These are phyloP conservation scores for Aspergillus piperis DNA, from an alignment of 2,329 filamentous ascomycete genomes.

Conservation along the genomic window DNA sequence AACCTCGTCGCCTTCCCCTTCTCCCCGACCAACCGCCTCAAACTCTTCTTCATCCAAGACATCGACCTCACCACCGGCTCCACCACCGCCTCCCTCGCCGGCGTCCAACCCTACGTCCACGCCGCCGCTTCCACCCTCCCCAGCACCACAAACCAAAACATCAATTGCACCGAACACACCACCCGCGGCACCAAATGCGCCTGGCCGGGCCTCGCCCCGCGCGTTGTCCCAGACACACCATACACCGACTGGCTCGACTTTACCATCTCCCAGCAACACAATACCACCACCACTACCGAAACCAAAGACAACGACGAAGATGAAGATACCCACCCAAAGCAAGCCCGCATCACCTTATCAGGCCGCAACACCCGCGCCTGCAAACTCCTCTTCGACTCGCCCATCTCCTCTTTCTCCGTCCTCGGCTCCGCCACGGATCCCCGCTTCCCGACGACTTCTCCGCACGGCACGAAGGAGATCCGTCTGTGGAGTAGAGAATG, in stretches of 20 bases:
- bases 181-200: conserved; percentile 59
- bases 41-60: conserved; percentile 82
- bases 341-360: conserved; percentile 64
- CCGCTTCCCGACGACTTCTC: conserved; percentile 65
- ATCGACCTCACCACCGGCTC: conserved; percentile 73
- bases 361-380: conserved; percentile 79
- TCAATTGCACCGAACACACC: conserved; percentile 54
- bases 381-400: conserved; percentile 69
- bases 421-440: conserved; percentile 61
- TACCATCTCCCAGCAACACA: conserved; percentile 51
- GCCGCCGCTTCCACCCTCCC: conserved; percentile 70
- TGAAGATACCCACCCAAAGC: too few relatives aligned
- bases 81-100: conserved; percentile 69
- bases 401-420: conserved; percentile 66
- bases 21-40: conserved; percentile 74
- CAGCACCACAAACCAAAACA: conserved; percentile 63
- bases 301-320: conserved; percentile 23
- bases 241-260: conserved; percentile 67
- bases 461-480: conserved; percentile 66
- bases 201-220: conserved; percentile 69
- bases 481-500: conserved; percentile 82
- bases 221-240: conserved; percentile 54
- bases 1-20: conserved; percentile 89
- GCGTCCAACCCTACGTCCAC: conserved; percentile 67
- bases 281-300: too few relatives aligned